Evolutionary conservation across 495 filamentous ascomycete genomes (phyloP).

Genomic region (Patellaria atrata): DNA sequence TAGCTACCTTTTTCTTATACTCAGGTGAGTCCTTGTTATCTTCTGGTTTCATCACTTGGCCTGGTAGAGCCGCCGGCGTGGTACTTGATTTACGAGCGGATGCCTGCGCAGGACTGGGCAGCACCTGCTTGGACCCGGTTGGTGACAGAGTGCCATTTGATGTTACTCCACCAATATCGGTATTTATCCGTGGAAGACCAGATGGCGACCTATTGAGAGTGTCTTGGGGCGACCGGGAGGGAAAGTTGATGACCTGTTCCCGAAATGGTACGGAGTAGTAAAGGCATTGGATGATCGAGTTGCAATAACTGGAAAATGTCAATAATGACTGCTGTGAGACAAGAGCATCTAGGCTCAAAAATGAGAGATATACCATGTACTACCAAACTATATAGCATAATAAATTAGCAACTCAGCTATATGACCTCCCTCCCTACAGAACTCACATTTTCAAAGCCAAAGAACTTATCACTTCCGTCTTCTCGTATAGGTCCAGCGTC

Average conservation of each 20-base stretch:
- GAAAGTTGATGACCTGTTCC: slow-evolving; percentile 88
- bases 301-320: slow-evolving; percentile 62
- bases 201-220: slow-evolving; percentile 33
- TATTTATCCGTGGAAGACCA: slow-evolving; percentile 32
- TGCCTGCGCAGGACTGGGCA: slow-evolving; percentile 13
- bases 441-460: slow-evolving; percentile 93
- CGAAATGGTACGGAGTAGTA: slow-evolving; percentile 93
- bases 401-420: too few relatives aligned
- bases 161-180: slow-evolving; percentile 19
- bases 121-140: slow-evolving; percentile 9
- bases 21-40: slow-evolving; percentile 77
- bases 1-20: slow-evolving; percentile 89
- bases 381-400: slow-evolving; percentile 81
- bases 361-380: slow-evolving; percentile 65
- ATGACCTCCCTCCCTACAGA: too few relatives aligned
- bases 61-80: slow-evolving; percentile 18
- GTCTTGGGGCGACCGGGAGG: slow-evolving; percentile 46
- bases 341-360: too few relatives aligned
- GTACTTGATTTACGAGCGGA: slow-evolving; percentile 17
- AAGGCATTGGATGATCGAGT: slow-evolving; percentile 92
- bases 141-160: slow-evolving; percentile 18
- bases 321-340: slow-evolving; percentile 1
- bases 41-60: slow-evolving; percentile 42
- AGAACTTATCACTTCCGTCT: slow-evolving; percentile 97
- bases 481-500: slow-evolving; percentile 63